Evolutionary conservation across 2,329 filamentous ascomycete genomes (phyloP), one percentile per base, ranked within the genome.

Genomic region (Cercospora berteroae): DNA sequence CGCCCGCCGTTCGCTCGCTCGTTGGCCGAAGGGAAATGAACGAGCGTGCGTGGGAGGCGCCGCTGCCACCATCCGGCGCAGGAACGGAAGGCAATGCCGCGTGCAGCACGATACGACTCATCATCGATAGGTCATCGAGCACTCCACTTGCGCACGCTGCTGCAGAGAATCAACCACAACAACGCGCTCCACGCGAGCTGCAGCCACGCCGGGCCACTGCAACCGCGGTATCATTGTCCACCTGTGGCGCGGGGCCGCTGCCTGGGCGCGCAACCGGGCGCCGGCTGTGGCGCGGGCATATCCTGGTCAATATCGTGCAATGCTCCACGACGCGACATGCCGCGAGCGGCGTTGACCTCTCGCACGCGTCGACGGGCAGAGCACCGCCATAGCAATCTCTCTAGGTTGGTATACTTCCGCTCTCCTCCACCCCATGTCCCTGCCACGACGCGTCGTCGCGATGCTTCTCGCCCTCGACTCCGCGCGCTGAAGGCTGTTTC

Each of bases 391-490:
- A 44, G 48, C 55, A 66, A 68, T 68, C 60, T 66, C 68, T 52
- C 63, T 63, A 66, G 68, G 36, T 66, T 70, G 55, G 55, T 66
- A 29, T 13, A 36, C 65, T 23, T 20, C 55, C 60, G 57, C 23
- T 44, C 61, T 65, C 23, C 48, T 60, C 60, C 64, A 50, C 29
- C 25, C 39, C 62, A 58, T 66, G 61, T 56, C 67, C 63, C 39
- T 63, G 60, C 42, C 52, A 60, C 58, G 63, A 64, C 64, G 55
- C 63, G 60, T 58, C 55, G 55, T 57, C 23, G 36, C 39, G 60
- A 56, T 56, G 64, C 48, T 20, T 50, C 50, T 36, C 31, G 25
- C 50, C 59, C 62, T n/a, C 59, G 25, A 12, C 55, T 39, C 42
- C 13, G 33, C 23, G n/a, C 64, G 10, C 13, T 44, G 56, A 31